phyloP scores from a whole-genome alignment of 306 rosid species.

The Medicago truncatula region MtrunA17r5.0-ANR NC_053044.1:53878001-53878500 shows the following conservation, averaged over 20 bases:
- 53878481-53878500: constrained; percentile 37
- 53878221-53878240: neutral
- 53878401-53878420: constrained; percentile 43
- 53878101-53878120: constrained; percentile 41
- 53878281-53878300: constrained; percentile 44
- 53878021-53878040: constrained; percentile 40
- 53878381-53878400: constrained; percentile 48
- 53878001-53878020: constrained; percentile 23
- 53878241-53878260: constrained; percentile 6
- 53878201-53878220: constrained; percentile 28
- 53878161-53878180: neutral
- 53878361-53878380: constrained; percentile 44
- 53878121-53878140: constrained; percentile 39
- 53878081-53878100: constrained; percentile 48
- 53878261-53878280: constrained; percentile 43
- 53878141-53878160: constrained; percentile 67
- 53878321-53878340: constrained; percentile 29
- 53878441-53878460: constrained; percentile 49
- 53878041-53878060: constrained; percentile 24
- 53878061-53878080: constrained; percentile 21
- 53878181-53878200: constrained; percentile 13
- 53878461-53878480: constrained; percentile 57
- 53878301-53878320: constrained; percentile 38
- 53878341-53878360: constrained; percentile 40
- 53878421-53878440: constrained; percentile 47